Evolutionary conservation across 2,329 filamentous ascomycete species (phyloP).

Genomic region (Talaromyces pinophilus): DNA sequence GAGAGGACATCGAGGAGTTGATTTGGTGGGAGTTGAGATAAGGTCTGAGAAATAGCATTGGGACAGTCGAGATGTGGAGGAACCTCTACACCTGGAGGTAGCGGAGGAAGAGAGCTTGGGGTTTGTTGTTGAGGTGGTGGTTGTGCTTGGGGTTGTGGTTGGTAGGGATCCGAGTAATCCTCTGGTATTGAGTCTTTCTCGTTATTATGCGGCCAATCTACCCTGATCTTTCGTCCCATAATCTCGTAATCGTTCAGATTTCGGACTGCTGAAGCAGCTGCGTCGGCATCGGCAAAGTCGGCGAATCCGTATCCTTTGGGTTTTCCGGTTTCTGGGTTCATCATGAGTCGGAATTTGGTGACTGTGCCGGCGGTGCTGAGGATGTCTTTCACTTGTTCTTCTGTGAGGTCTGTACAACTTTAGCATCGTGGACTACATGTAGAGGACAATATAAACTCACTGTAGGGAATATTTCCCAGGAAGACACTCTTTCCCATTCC

Average conservation of each 20-base stretch:
- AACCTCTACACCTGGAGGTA: slow-evolving; percentile 82
- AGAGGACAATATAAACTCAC: slow-evolving; percentile 55
- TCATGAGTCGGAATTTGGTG: slow-evolving; percentile 87
- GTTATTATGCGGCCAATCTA: slow-evolving; percentile 95
- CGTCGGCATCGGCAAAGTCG: slow-evolving; percentile 90
- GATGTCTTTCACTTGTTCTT: slow-evolving; percentile 93
- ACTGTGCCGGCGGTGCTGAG: slow-evolving; percentile 89
- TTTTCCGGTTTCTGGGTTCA: slow-evolving; percentile 90
- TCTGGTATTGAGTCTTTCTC: slow-evolving; percentile 65
- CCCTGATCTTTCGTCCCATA: slow-evolving; percentile 89
- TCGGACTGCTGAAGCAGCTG: slow-evolving; percentile 88
- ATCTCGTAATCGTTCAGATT: slow-evolving; percentile 95
- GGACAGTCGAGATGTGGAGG: slow-evolving; percentile 79
- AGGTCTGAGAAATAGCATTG: slow-evolving; percentile 88
- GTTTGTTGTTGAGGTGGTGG: slow-evolving; percentile 44
- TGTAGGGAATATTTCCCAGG: slow-evolving; percentile 63
- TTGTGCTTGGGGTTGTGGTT: slow-evolving; percentile 34
- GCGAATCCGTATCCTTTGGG: slow-evolving; percentile 97
- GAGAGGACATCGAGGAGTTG: slow-evolving; percentile 91
- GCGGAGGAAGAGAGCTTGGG: slow-evolving; percentile 67
- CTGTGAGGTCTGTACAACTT: slow-evolving; percentile 71
- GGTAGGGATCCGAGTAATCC: slow-evolving; percentile 46
- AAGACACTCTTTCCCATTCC: slow-evolving; percentile 51
- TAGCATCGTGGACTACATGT: slow-evolving; percentile 37
- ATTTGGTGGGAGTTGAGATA: slow-evolving; percentile 79